phyloP scores from a whole-genome alignment of 192 early-diverging fungal genomes.

The Rhizophagus prolifer region DNA sequence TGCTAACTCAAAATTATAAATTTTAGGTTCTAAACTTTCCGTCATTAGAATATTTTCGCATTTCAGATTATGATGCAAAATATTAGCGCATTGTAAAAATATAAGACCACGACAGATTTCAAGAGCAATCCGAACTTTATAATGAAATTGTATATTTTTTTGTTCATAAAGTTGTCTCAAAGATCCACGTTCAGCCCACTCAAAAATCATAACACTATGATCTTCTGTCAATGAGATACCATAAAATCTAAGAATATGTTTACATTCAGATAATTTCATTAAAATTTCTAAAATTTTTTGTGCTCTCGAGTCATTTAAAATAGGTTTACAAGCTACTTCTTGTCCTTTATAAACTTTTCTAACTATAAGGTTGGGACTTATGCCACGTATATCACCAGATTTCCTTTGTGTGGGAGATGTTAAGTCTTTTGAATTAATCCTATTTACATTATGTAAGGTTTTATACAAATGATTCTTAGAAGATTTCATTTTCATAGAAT shows the following conservation, averaged over 20 bases:
- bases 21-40: no score
- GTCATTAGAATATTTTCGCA: not conserved
- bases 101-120: slow-evolving; percentile 12
- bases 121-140: not conserved
- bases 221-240: not conserved
- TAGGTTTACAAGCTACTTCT: not conserved
- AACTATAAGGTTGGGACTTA: not conserved
- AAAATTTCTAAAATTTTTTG: not conserved
- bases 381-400: not conserved
- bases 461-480: no score
- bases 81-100: not conserved
- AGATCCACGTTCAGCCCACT: slow-evolving; percentile 1
- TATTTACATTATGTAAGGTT: no score
- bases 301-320: not conserved
- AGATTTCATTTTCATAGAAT: no score
- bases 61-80: not conserved
- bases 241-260: slow-evolving; percentile 12
- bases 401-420: not conserved
- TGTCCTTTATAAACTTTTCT: not conserved
- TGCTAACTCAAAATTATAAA: no score
- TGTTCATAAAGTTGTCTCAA: not conserved
- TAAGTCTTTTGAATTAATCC: not conserved
- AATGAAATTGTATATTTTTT: not conserved
- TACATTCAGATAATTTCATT: not conserved
- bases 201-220: not conserved